Evolutionary conservation across 768 basidiomycete genomes (phyloP).

Genomic region (Calocybe indica): DNA sequence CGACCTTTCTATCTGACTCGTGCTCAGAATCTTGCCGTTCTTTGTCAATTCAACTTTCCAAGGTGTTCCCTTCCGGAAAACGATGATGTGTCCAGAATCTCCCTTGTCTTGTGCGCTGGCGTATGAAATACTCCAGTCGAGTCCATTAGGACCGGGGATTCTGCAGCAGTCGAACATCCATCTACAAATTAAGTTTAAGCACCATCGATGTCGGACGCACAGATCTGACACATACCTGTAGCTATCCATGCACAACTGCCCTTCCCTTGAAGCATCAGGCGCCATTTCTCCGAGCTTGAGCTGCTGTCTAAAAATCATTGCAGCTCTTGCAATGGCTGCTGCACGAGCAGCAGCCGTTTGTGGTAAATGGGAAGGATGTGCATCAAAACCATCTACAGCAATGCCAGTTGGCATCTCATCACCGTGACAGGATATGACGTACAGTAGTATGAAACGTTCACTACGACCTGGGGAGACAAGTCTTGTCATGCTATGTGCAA

Average conservation of each 20-base stretch:
- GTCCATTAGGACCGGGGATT: constrained; percentile 63
- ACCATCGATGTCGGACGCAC: background rate
- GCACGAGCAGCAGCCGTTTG: constrained; percentile 61
- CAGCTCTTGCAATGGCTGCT: constrained; percentile 62
- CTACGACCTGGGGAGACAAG: constrained; percentile 47
- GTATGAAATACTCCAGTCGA: constrained; percentile 74
- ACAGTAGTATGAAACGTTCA: constrained; percentile 97
- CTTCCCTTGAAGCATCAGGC: constrained; percentile 64
- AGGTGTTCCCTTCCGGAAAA: constrained; percentile 77
- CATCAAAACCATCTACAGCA: constrained; percentile 69
- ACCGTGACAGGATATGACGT: constrained; percentile 12
- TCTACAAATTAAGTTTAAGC: constrained; percentile 25
- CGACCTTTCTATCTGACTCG: constrained; percentile 60
- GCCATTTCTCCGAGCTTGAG: constrained; percentile 60
- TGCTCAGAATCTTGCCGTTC: constrained; percentile 54
- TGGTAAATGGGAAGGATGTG: constrained; percentile 54
- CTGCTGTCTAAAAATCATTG: constrained; percentile 68
- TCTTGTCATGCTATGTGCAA: background rate
- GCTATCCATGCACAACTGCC: constrained; percentile 81
- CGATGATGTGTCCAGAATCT: constrained; percentile 73
- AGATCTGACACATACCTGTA: constrained; percentile 48
- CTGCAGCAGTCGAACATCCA: constrained; percentile 95
- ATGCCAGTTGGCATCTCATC: background rate
- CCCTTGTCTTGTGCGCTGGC: constrained; percentile 51
- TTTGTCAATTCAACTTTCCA: constrained; percentile 72